Conservation (phyloP, 441 rosid species). For the Erysimum cheiri region DNA sequence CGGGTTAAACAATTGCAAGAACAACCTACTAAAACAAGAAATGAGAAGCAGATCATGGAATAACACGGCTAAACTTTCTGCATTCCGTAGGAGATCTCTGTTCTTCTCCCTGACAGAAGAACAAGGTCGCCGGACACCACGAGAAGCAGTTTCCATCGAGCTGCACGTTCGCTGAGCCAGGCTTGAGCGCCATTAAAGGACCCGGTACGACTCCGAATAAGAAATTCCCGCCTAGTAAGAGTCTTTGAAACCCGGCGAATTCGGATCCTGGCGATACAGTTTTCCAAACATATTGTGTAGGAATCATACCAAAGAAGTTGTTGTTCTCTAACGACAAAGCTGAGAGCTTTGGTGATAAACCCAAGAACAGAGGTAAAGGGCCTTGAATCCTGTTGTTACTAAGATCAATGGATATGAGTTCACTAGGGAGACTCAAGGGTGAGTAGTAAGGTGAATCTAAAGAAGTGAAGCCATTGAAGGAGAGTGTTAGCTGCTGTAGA, state of each 20-base stretch:
- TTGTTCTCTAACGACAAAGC: slow-evolving; percentile 80
- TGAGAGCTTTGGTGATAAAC: slow-evolving; percentile 70
- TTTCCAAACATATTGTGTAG: slow-evolving; percentile 70
- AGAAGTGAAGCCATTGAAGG: slow-evolving; percentile 63
- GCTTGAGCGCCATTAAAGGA: slow-evolving; percentile 59
- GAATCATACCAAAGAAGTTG: slow-evolving; percentile 74
- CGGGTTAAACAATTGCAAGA: background rate
- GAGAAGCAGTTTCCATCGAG: slow-evolving; percentile 74
- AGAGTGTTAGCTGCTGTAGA: slow-evolving; percentile 80
- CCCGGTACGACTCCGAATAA: slow-evolving; percentile 75
- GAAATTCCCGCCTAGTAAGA: slow-evolving; percentile 83
- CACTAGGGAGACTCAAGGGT: slow-evolving; percentile 46
- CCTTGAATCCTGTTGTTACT: slow-evolving; percentile 78
- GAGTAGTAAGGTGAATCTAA: slow-evolving; percentile 50
- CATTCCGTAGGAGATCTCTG: slow-evolving; percentile 76
- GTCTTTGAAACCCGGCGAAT: slow-evolving; percentile 60
- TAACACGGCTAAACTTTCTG: slow-evolving; percentile 58
- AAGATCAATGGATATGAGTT: slow-evolving; percentile 68
- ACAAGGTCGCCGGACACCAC: slow-evolving; percentile 71
- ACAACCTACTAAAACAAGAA: background rate
- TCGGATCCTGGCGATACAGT: slow-evolving; percentile 53
- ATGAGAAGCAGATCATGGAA: slow-evolving; percentile 49
- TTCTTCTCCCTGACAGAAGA: slow-evolving; percentile 72
- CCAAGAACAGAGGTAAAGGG: slow-evolving; percentile 63
- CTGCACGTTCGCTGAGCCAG: slow-evolving; percentile 65